Evolutionary conservation across 1,284 basidiomycete species (phyloP).

Genomic region (Tremellales sp.): DNA sequence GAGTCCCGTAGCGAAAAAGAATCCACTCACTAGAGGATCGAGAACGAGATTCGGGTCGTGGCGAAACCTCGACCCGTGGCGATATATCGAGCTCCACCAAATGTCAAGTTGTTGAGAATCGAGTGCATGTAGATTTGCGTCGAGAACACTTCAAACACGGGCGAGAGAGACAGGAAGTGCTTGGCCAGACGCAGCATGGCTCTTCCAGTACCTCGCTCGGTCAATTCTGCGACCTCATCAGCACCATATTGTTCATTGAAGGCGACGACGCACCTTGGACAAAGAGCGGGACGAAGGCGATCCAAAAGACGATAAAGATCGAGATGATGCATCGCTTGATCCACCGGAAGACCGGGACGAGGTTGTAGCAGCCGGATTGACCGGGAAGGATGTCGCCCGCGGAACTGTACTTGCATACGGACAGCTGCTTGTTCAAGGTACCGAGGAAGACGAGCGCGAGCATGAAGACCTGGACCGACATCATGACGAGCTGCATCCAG

Average conservation of each 20-base stretch:
- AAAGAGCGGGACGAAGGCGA: conserved; percentile 87
- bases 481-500: conserved; percentile 64
- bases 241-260: background rate
- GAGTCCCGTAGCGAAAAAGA: too few relatives aligned
- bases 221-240: conserved; percentile 61
- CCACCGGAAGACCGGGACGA: conserved; percentile 85
- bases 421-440: conserved; percentile 74
- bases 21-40: conserved; percentile 63
- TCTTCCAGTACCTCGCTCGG: conserved; percentile 84
- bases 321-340: conserved; percentile 90
- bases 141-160: conserved; percentile 91
- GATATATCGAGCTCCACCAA: conserved; percentile 93
- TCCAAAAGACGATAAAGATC: conserved; percentile 95
- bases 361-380: conserved; percentile 84
- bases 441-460: conserved; percentile 84
- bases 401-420: conserved; percentile 71
- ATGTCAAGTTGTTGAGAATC: conserved; percentile 88
- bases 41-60: conserved; percentile 87
- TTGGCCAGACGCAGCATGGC: conserved; percentile 84
- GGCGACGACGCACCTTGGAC: conserved; percentile 68
- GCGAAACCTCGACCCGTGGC: conserved; percentile 99
- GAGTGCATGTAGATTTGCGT: conserved; percentile 96
- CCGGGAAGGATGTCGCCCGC: conserved; percentile 67
- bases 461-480: conserved; percentile 90
- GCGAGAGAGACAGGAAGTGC: conserved; percentile 89